phyloP scores from a whole-genome alignment of 225 moss, liverwort and hornwort genomes.

The Sphagnum tenellum region DNA sequence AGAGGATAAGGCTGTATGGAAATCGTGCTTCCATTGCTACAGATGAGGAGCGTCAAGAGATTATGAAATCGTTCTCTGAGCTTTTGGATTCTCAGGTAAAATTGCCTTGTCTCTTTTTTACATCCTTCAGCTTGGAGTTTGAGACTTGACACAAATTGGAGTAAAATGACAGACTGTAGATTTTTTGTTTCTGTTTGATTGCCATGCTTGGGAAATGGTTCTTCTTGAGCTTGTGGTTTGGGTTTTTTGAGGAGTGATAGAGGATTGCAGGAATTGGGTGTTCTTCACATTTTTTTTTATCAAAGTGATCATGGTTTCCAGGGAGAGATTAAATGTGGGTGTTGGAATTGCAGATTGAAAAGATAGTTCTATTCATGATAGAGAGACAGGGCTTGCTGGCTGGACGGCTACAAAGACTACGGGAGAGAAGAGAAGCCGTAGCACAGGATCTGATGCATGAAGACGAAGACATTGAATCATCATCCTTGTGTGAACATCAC shows the following conservation, averaged over 20 bases:
- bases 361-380: constrained; percentile 80
- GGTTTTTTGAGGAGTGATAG: too few species aligned
- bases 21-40: constrained; percentile 19
- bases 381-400: constrained; percentile 86
- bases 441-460: constrained; percentile 9
- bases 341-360: constrained; percentile 57
- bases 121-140: background rate
- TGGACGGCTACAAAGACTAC: constrained; percentile 66
- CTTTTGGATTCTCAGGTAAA: constrained; percentile 58
- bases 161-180: too few species aligned
- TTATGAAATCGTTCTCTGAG: constrained; percentile 56
- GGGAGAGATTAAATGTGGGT: too few species aligned
- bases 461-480: constrained; percentile 14
- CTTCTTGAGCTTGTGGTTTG: too few species aligned
- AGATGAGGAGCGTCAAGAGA: constrained; percentile 39
- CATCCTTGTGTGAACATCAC: constrained; percentile 2
- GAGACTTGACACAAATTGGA: too few species aligned
- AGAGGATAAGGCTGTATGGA: constrained; percentile 39
- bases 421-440: constrained; percentile 27
- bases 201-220: background rate
- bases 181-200: too few species aligned
- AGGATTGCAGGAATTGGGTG: too few species aligned
- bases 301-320: too few species aligned
- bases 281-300: too few species aligned
- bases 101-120: too few species aligned